phyloP scores from a whole-genome alignment of 2,329 filamentous ascomycete species.

The Cladorrhinum sp. region DNA sequence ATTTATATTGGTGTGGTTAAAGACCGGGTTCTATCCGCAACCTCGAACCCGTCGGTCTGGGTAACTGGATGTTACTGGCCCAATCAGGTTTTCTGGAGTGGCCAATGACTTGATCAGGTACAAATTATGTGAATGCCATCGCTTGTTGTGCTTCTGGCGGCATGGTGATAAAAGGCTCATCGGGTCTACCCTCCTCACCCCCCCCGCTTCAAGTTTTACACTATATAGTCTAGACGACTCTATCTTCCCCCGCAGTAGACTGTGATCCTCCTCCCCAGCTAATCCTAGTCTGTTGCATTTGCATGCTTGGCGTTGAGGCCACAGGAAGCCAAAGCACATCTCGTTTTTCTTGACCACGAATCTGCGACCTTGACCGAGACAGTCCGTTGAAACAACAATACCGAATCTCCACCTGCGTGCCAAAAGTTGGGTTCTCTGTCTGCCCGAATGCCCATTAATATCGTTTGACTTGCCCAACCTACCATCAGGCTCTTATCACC shows the following conservation, averaged over 20 bases:
- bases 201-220: neutral
- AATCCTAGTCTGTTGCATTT: neutral
- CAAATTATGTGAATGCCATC: neutral
- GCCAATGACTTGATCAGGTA: neutral
- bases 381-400: neutral
- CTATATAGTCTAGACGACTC: neutral
- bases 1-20: neutral
- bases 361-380: conserved; percentile 1
- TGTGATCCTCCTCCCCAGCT: neutral
- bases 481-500: neutral
- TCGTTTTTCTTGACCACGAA: conserved; percentile 4
- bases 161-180: neutral
- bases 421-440: neutral
- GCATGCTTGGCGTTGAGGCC: conserved; percentile 1
- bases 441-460: neutral
- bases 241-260: neutral
- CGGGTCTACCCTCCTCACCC: neutral
- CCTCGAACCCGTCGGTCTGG: conserved; percentile 2
- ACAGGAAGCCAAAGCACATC: neutral
- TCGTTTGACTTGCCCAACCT: neutral
- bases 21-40: conserved; percentile 1
- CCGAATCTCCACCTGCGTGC: neutral
- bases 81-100: neutral
- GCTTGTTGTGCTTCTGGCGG: neutral
- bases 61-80: neutral